Conservation (phyloP, 2,329 filamentous ascomycete genomes). For the Calonectria crousiana region DNA sequence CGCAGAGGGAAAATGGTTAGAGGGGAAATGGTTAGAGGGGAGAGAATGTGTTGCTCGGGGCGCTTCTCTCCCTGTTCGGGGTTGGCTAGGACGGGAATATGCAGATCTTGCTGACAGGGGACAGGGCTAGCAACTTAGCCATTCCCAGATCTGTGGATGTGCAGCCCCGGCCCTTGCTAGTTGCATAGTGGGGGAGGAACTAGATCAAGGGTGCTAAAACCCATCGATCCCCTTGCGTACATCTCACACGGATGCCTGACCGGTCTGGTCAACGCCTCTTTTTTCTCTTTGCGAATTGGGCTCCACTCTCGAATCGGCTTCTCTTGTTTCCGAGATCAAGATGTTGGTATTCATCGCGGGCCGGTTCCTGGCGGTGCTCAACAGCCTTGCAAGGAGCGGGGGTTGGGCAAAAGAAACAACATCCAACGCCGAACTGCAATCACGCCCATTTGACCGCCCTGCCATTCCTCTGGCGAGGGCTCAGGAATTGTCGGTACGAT, state of each 20-base stretch:
- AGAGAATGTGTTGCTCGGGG: slow-evolving; percentile 14
- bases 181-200: slow-evolving; percentile 30
- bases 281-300: not conserved
- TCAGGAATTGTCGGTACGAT: slow-evolving; percentile 16
- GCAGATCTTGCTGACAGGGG: slow-evolving; percentile 39
- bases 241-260: not conserved
- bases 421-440: slow-evolving; percentile 43
- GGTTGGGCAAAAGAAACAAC: not conserved
- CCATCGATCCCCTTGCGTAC: slow-evolving; percentile 10
- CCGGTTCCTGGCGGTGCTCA: not conserved
- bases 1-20: not conserved
- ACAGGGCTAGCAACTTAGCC: slow-evolving; percentile 21
- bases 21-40: not conserved
- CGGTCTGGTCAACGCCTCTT: not conserved
- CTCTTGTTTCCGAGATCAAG: not conserved
- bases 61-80: slow-evolving; percentile 19
- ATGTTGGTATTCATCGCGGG: not conserved
- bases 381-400: not conserved
- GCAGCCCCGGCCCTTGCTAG: slow-evolving; percentile 34
- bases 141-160: slow-evolving; percentile 34
- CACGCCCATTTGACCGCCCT: slow-evolving; percentile 37
- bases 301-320: not conserved
- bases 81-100: slow-evolving; percentile 33
- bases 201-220: slow-evolving; percentile 2
- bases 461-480: slow-evolving; percentile 24